Evolutionary conservation across 176 grass and related monocot species (phyloP), one percentile per base, ranked within the genome.

Genomic region (Aegilops bicornis): DNA sequence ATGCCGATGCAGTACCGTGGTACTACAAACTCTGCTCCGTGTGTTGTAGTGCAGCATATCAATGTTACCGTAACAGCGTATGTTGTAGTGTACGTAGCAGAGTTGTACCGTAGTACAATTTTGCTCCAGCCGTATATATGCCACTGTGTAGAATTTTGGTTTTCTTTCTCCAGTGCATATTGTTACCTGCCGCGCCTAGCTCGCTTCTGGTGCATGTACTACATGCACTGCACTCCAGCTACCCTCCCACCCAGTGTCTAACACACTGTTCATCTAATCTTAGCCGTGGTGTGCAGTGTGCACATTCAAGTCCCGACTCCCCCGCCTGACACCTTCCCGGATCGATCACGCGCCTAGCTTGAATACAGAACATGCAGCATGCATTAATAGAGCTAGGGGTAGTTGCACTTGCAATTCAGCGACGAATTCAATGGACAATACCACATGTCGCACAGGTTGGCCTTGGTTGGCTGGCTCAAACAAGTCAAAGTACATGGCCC

Each of bases 351-450:
- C 76, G 37, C 4, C 50, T 54, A 54, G 20, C 67, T 64, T 87
- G 23, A 80, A 87, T 73, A 29, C 20, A 23, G 20, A 77, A 74
- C 78, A 72, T 81, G 77, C 78, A 36, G 29, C 17, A 35, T 19
- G 24, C 84, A 86, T 43, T 59, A 79, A 79, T 64, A 16, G 64
- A 8, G 76, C 16, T 23, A n/a, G 11, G 8, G 64, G 76, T 33
- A 23, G 74, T 79, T 79, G 67, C 17, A 20, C 50, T 54, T 19
- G 84, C 64, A 29, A 19, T 29, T 17, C 36, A 62, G 25, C 31
- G 3, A 59, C 47, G 75, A 58, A 47, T 42, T 78, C 29, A 80
- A 72, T 80, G 52, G 23, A 86, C 47, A 2, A 69, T 22, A 37
- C 2, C 40, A 7, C 10, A 31, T 29, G 40, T 33, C 17, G 47